phyloP scores from a whole-genome alignment of 768 basidiomycete genomes.

The Podaxis mareebaensis region DNA sequence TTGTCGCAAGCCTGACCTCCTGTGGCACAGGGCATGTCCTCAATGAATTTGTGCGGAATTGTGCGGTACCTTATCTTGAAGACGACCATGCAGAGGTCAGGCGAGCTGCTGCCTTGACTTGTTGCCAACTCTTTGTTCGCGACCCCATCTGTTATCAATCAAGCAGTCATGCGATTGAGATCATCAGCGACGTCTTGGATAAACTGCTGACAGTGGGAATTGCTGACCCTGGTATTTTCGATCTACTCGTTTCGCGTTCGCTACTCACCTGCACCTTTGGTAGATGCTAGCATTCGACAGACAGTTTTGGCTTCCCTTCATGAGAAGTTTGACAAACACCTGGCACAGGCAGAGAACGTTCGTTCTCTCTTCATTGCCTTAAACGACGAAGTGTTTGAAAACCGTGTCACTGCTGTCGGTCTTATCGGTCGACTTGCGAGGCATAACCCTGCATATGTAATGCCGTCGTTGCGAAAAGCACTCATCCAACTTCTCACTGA shows the following conservation, averaged over 20 bases:
- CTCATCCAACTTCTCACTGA: constrained; percentile 96
- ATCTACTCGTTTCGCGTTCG: constrained; percentile 9
- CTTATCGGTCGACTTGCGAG: constrained; percentile 92
- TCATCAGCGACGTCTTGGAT: constrained; percentile 97
- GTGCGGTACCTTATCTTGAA: constrained; percentile 91
- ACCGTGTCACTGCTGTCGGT: constrained; percentile 85
- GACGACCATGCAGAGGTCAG: constrained; percentile 89
- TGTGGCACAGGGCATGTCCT: constrained; percentile 73
- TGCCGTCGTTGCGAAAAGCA: constrained; percentile 94
- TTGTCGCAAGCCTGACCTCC: not conserved
- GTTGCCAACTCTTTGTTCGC: constrained; percentile 87
- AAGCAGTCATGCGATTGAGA: constrained; percentile 93
- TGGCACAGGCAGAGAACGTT: constrained; percentile 98
- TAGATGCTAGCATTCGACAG: constrained; percentile 80
- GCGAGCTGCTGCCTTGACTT: constrained; percentile 87
- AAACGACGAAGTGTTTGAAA: constrained; percentile 95
- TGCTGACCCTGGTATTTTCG: constrained; percentile 81
- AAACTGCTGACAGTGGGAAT: constrained; percentile 94
- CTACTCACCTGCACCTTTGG: constrained; percentile 4
- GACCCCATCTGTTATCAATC: constrained; percentile 97
- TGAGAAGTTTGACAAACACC: constrained; percentile 93
- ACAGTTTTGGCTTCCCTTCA: constrained; percentile 86
- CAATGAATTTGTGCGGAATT: constrained; percentile 93
- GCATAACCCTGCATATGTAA: constrained; percentile 98
- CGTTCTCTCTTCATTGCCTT: constrained; percentile 94